Evolutionary conservation across 2,329 filamentous ascomycete genomes (phyloP).

Genomic region (Fusarium lyarnte): DNA sequence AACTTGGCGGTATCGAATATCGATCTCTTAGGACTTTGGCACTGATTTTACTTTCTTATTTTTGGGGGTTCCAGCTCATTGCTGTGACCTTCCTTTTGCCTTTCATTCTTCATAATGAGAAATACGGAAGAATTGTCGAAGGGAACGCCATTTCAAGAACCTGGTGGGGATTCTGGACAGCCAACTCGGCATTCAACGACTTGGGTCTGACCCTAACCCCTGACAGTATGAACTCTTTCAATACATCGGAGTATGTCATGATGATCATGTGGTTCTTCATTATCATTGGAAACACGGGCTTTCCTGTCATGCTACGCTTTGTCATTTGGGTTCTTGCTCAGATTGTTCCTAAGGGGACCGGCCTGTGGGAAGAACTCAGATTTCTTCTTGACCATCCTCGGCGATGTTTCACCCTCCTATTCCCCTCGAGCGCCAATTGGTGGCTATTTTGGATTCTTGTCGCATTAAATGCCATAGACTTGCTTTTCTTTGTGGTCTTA

Average conservation of each 20-base stretch:
- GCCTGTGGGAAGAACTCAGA: constrained; percentile 86
- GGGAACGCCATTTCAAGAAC: constrained; percentile 68
- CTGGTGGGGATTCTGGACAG: constrained; percentile 95
- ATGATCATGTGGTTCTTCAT: constrained; percentile 86
- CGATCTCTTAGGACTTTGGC: constrained; percentile 88
- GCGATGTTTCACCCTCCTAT: constrained; percentile 94
- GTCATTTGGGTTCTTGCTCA: constrained; percentile 86
- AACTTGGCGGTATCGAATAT: constrained; percentile 96
- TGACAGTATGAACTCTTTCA: constrained; percentile 93
- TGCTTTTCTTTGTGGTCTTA: constrained; percentile 91
- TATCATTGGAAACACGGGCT: constrained; percentile 93
- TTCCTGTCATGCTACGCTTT: constrained; percentile 92
- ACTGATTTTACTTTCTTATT: constrained; percentile 81
- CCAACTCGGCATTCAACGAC: constrained; percentile 91
- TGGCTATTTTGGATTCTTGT: constrained; percentile 92
- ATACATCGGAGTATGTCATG: constrained; percentile 77
- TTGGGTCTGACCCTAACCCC: constrained; percentile 92
- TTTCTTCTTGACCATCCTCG: constrained; percentile 95
- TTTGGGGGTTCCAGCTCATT: constrained; percentile 82
- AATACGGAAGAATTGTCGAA: constrained; percentile 74
- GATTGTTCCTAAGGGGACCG: constrained; percentile 69
- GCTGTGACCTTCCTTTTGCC: constrained; percentile 78
- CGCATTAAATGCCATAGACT: constrained; percentile 81
- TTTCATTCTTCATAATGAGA: constrained; percentile 75
- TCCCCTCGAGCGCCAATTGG: constrained; percentile 91